Base-by-base conservation (phyloP, 2,329 filamentous ascomycete genomes). In the Fusarium chaquense region DNA sequence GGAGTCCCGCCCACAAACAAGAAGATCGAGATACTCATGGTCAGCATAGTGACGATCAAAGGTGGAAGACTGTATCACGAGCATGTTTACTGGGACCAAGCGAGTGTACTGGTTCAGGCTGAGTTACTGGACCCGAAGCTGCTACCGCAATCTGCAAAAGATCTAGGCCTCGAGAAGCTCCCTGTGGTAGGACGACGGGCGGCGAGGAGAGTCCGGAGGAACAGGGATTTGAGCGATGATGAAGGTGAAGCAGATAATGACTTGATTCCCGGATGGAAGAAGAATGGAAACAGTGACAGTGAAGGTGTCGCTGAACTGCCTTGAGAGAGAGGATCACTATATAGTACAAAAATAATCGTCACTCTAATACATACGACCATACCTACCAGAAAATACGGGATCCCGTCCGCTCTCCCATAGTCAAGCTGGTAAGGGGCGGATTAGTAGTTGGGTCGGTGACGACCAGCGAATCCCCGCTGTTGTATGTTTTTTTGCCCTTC, bases 51-150 rank as follows among this genome's bases (percentile, higher is more conserved):
- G 0, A 85, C 85, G 20, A 79, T 91, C 45, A 82, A 86, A 3
- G 89, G 87, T 1, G 87, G 89, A 46, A 83, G 87, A 10, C 73
- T 91, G 1, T 87, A 86, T 50, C 86, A 89, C 44, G 89, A 91
- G 73, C 87, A 90, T 62, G 88, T 90, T 15, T 83, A 85, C 35
- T 91, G 89, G 88, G 89, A 91, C 53, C 87, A 90, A 71, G 86
- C 83, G 0, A 89, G 86, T 0, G 86, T 87, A 4, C 74, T 91
- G 32, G 76, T 83, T 3, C 90, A 92, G 72, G 75, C 87, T 8
- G 90, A 88, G 0, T 73, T 91, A 36, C 70, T 92, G 35, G 81
- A 83, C 40, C 81, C 80, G 0, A 77, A 77, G 1, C 16, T 80
- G 1, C 51, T 83, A 1, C 80, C 82, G 0, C 72, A 79, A 13